Percentiles rank a stretch among this genome's conserved stretches.
These are phyloP conservation scores for Lentinula aciculospora DNA, from an alignment of 768 basidiomycete species.

Conservation along the genomic window DNA sequence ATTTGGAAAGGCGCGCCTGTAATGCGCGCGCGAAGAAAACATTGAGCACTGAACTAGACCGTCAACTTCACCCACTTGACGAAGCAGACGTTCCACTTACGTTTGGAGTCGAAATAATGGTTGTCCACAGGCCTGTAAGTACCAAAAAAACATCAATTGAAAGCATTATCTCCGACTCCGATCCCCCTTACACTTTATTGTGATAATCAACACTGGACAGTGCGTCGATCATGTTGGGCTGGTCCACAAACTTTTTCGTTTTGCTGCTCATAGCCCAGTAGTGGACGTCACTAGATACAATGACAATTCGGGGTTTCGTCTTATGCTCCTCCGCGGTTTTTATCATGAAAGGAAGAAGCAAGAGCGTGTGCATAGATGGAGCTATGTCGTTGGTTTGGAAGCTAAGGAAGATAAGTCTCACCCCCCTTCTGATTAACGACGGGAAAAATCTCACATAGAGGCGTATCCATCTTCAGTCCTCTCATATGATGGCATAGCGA, in stretches of 20 bases:
- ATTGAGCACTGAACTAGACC: constrained; percentile 27
- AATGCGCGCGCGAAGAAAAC: constrained; percentile 33
- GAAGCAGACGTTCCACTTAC: constrained; percentile 16
- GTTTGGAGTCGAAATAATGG: constrained; percentile 29
- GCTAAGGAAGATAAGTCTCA: constrained; percentile 17
- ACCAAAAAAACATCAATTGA: too few relatives aligned
- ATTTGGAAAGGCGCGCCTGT: constrained; percentile 19
- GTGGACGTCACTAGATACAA: constrained; percentile 39
- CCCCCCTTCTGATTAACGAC: too few relatives aligned
- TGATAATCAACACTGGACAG: constrained; percentile 27
- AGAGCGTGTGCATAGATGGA: constrained; percentile 31
- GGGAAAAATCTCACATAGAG: neutral
- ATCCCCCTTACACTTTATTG: constrained; percentile 17
- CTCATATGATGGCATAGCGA: neutral
- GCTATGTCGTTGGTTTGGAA: constrained; percentile 44
- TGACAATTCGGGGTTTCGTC: constrained; percentile 29
- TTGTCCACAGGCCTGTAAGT: constrained; percentile 11
- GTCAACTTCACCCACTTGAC: neutral
- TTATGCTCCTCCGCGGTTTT: constrained; percentile 26
- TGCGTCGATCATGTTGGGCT: constrained; percentile 21
- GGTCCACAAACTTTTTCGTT: constrained; percentile 18
- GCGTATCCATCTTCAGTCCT: constrained; percentile 1
- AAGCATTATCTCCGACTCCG: too few relatives aligned
- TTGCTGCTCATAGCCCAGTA: constrained; percentile 14
- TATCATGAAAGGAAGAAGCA: constrained; percentile 36